A percentile compares a stretch with the other conserved stretches of the same genome.
phyloP scores from a whole-genome alignment of 441 rosid genomes.

The Theobroma grandiflorum region DNA sequence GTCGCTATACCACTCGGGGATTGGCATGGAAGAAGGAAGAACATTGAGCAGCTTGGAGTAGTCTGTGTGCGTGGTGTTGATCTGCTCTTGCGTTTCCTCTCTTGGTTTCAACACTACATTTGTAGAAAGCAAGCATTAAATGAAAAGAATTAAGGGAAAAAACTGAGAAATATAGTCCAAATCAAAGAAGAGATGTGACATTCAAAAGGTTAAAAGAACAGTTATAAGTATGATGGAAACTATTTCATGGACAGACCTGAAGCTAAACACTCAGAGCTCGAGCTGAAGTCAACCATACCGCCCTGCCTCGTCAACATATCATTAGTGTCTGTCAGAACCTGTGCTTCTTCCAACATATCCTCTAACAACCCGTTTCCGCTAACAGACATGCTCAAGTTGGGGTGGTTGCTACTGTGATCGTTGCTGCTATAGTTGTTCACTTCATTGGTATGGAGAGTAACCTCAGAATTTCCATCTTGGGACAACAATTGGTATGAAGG shows the following conservation, averaged over 20 bases:
- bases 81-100: constrained; percentile 48
- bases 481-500: constrained; percentile 71
- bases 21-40: constrained; percentile 16
- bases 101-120: constrained; percentile 42
- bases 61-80: constrained; percentile 53
- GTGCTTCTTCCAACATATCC: constrained; percentile 65
- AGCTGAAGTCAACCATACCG: constrained; percentile 34
- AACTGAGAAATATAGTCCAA: too few relatives aligned
- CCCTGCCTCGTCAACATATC: constrained; percentile 44
- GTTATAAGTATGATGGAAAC: background rate
- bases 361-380: constrained; percentile 63
- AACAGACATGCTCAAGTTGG: constrained; percentile 26
- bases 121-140: constrained; percentile 41
- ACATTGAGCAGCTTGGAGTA: constrained; percentile 43
- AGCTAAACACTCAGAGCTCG: constrained; percentile 41
- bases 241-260: constrained; percentile 33
- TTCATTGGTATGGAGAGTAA: constrained; percentile 22
- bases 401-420: constrained; percentile 15
- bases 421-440: constrained; percentile 30
- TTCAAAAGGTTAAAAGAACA: too few relatives aligned
- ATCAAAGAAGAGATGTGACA: too few relatives aligned
- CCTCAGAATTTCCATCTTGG: constrained; percentile 37
- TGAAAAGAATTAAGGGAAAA: constrained; percentile 23
- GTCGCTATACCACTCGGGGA: constrained; percentile 53
- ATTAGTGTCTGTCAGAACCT: constrained; percentile 36